Conservation (phyloP, 1,139 yeast genomes). For the Komagataea norvegica region DNA sequence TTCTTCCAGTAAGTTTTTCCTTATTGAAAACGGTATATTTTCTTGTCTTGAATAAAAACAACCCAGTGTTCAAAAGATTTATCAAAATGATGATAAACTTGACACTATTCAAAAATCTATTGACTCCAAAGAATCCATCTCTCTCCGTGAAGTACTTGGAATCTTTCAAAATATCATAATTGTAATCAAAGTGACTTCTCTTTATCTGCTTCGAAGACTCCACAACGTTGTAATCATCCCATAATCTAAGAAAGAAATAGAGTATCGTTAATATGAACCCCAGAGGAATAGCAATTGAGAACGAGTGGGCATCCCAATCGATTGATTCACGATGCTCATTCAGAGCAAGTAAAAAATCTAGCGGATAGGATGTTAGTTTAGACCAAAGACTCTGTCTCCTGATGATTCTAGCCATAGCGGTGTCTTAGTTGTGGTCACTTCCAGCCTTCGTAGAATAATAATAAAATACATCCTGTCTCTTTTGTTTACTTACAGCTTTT, state of each 20-base stretch:
- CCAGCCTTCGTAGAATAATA: too few relatives aligned
- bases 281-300: constrained; percentile 42
- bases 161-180: constrained; percentile 25
- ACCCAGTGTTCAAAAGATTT: constrained; percentile 18
- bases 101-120: constrained; percentile 7
- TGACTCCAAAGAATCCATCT: constrained; percentile 9
- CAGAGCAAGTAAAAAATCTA: constrained; percentile 47
- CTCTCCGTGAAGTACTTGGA: constrained; percentile 27
- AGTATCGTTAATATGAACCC: constrained; percentile 38
- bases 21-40: constrained; percentile 24
- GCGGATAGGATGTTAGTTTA: constrained; percentile 46
- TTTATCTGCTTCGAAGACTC: constrained; percentile 10
- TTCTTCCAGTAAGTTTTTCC: constrained; percentile 19
- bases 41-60: constrained; percentile 22
- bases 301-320: constrained; percentile 60
- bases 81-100: constrained; percentile 16
- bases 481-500: too few relatives aligned
- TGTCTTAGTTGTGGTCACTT: too few relatives aligned
- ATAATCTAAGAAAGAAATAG: constrained; percentile 29
- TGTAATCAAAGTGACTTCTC: constrained; percentile 26
- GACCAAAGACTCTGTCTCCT: constrained; percentile 28
- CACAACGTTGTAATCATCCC: constrained; percentile 30
- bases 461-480: too few relatives aligned
- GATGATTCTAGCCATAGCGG: constrained; percentile 14
- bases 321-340: constrained; percentile 52